Evolutionary conservation across 306 rosid species (phyloP).

Genomic region (Potentilla sterilis): DNA sequence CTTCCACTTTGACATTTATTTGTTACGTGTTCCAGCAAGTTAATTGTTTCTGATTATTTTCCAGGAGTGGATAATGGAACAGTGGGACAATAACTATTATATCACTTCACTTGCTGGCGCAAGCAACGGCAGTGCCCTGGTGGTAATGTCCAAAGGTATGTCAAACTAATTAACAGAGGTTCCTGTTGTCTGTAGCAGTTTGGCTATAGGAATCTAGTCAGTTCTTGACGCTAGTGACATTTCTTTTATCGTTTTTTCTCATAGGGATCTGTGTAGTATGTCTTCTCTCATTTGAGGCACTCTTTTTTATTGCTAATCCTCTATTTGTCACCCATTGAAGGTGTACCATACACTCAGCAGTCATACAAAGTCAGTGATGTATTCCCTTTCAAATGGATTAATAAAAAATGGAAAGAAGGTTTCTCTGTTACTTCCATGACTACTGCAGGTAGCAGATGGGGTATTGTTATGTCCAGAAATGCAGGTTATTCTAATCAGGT

Average conservation of each 20-base stretch:
- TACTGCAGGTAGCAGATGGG: slow-evolving; percentile 45
- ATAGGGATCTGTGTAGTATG: not conserved
- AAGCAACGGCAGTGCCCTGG: slow-evolving; percentile 39
- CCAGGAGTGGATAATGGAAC: slow-evolving; percentile 52
- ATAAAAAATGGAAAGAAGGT: slow-evolving; percentile 51
- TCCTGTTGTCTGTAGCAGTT: not conserved
- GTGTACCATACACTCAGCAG: slow-evolving; percentile 46
- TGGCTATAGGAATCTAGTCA: not conserved
- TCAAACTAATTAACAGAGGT: not conserved
- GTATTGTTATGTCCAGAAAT: slow-evolving; percentile 45
- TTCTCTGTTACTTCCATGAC: slow-evolving; percentile 49
- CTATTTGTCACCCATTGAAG: slow-evolving; percentile 17
- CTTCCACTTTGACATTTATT: slow-evolving; percentile 6
- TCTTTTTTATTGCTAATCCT: not conserved
- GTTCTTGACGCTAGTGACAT: not conserved
- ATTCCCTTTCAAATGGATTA: slow-evolving; percentile 49
- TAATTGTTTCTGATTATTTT: slow-evolving; percentile 7
- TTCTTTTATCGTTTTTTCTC: not conserved
- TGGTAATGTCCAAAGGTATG: slow-evolving; percentile 47
- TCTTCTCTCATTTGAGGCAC: not conserved
- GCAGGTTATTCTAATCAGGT: slow-evolving; percentile 46
- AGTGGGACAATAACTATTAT: slow-evolving; percentile 49
- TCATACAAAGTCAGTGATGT: slow-evolving; percentile 52
- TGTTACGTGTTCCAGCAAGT: not conserved
- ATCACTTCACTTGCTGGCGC: slow-evolving; percentile 46